These are phyloP conservation scores for Arachis hypogaea DNA, from an alignment of 306 rosid genomes.

Conservation along the genomic window DNA sequence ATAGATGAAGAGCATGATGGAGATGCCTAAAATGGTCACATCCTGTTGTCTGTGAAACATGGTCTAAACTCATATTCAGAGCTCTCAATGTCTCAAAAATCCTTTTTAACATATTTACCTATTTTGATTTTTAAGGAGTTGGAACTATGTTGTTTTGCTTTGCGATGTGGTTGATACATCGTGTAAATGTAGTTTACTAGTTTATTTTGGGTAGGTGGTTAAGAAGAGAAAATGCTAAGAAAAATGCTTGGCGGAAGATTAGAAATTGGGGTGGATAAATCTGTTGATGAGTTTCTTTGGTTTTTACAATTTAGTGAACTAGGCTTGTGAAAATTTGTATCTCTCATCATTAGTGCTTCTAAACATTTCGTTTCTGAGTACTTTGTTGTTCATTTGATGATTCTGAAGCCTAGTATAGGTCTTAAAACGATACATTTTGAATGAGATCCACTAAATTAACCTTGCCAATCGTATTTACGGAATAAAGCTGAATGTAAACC, in stretches of 20 bases:
- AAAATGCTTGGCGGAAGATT: background rate
- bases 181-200: conserved; percentile 36
- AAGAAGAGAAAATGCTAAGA: background rate
- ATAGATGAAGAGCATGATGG: conserved; percentile 39
- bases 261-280: too few relatives aligned
- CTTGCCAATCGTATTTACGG: background rate
- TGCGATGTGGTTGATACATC: conserved; percentile 32
- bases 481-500: background rate
- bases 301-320: background rate
- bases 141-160: conserved; percentile 36
- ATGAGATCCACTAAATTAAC: background rate
- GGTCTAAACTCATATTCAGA: conserved; percentile 37
- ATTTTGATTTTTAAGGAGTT: conserved; percentile 29
- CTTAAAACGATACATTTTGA: conserved; percentile 4
- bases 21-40: conserved; percentile 29
- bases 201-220: conserved; percentile 12
- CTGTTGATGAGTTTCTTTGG: conserved; percentile 17
- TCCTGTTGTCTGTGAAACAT: conserved; percentile 36
- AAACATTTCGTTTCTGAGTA: background rate
- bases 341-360: background rate
- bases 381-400: background rate
- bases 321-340: conserved; percentile 26
- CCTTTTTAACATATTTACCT: conserved; percentile 30
- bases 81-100: conserved; percentile 36
- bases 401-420: background rate